phyloP scores from a whole-genome alignment of 148 eudicot genomes.

The Talinum fruticosum region DNA sequence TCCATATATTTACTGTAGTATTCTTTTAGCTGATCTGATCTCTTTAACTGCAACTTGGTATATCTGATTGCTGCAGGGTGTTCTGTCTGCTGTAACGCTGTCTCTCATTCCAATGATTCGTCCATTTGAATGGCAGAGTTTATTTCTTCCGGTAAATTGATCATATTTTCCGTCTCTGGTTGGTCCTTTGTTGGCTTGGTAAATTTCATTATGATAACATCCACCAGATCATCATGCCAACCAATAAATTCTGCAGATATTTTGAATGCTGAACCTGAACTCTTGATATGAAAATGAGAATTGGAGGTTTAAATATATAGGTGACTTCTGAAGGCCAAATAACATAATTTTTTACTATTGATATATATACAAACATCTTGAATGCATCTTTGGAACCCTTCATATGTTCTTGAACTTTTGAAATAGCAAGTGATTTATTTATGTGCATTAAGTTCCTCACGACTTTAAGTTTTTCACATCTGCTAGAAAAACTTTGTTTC shows the following conservation, averaged over 20 bases:
- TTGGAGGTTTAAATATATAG: not conserved
- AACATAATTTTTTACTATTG: no score
- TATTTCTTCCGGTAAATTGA: slow-evolving; percentile 81
- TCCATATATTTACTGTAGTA: not conserved
- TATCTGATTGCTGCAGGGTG: slow-evolving; percentile 57
- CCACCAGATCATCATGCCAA: not conserved
- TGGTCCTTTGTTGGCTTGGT: not conserved
- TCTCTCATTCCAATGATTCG: slow-evolving; percentile 79
- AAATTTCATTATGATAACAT: not conserved
- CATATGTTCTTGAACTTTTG: not conserved
- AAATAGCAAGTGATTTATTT: no score
- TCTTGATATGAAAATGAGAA: not conserved
- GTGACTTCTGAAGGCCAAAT: not conserved
- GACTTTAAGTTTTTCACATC: no score
- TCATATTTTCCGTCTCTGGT: not conserved
- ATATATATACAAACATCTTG: not conserved
- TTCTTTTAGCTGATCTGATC: not conserved
- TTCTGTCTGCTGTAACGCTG: slow-evolving; percentile 71
- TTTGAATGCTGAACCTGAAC: not conserved
- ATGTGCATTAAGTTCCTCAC: not conserved
- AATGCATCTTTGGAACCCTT: not conserved
- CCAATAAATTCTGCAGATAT: not conserved
- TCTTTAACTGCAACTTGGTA: not conserved
- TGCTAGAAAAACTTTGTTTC: no score
- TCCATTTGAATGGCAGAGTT: slow-evolving; percentile 98